phyloP scores from a whole-genome alignment of 225 moss, liverwort and hornwort species.

The Ulota crispa region DNA sequence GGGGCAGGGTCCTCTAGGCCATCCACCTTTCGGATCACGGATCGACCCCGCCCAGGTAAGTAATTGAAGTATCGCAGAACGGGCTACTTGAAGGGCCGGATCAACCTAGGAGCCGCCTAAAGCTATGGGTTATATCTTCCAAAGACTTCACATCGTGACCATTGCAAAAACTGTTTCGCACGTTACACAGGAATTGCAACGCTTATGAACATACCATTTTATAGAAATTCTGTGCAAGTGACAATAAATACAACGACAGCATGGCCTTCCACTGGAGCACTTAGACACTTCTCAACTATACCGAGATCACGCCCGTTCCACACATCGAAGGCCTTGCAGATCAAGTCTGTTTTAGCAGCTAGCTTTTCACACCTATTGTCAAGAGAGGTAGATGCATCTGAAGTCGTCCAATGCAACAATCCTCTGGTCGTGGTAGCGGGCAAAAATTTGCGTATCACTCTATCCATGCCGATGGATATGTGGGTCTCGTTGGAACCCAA shows the following conservation, averaged over 20 bases:
- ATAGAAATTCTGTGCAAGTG: constrained; percentile 26
- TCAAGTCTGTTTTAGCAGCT: constrained; percentile 8
- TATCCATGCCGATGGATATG: constrained; percentile 38
- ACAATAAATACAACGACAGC: constrained; percentile 39
- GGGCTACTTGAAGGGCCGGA: background rate
- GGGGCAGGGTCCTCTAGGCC: constrained; percentile 23
- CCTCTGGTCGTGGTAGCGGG: background rate
- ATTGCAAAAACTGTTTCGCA: background rate
- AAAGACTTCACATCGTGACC: background rate
- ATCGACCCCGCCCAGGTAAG: constrained; percentile 72
- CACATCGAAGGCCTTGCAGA: constrained; percentile 42
- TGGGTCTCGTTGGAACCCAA: constrained; percentile 18
- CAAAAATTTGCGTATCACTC: constrained; percentile 20
- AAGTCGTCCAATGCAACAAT: constrained; percentile 20
- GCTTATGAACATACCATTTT: background rate
- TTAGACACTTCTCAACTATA: constrained; percentile 28
- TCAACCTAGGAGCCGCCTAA: rapidly evolving
- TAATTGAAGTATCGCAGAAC: rapidly evolving
- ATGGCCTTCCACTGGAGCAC: constrained; percentile 44
- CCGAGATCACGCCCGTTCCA: constrained; percentile 46
- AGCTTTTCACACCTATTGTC: constrained; percentile 4
- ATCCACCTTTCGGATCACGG: constrained; percentile 35
- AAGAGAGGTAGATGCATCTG: background rate
- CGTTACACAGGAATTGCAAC: background rate
- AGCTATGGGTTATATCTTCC: background rate